Evolutionary conservation across 371 early-diverging fungal species (phyloP).

Genomic region (Haplosporangium sp.): DNA sequence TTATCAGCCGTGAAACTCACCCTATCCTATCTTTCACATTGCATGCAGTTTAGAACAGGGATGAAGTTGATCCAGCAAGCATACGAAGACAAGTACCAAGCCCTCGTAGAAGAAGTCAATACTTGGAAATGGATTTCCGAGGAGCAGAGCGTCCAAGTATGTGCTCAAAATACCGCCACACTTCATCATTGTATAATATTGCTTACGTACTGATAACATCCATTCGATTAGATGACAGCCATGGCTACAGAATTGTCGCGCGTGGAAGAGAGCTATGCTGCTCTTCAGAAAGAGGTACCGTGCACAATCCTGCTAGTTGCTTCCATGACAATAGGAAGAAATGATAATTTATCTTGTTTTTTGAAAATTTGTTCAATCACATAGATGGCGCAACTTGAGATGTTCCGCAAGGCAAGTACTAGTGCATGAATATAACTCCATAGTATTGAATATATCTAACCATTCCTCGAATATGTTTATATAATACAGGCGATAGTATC

Average conservation of each 20-base stretch:
- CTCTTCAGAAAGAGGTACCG: conserved; percentile 49
- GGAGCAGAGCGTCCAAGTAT: conserved; percentile 47
- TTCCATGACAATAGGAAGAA: background rate
- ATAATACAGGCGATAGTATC: conserved; percentile 45
- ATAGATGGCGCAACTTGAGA: conserved; percentile 53
- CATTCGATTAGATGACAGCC: conserved; percentile 26
- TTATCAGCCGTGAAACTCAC: conserved; percentile 4
- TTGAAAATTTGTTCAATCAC: too few species aligned
- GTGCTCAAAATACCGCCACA: background rate
- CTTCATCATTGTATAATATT: background rate
- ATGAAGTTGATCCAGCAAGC: conserved; percentile 51
- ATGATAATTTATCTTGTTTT: background rate
- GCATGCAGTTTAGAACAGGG: conserved; percentile 42
- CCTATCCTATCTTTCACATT: background rate
- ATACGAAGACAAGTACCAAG: conserved; percentile 45
- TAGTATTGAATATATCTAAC: background rate
- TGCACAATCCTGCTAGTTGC: background rate
- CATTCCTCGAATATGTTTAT: background rate
- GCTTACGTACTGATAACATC: background rate
- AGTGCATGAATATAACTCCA: background rate
- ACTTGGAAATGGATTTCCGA: conserved; percentile 53
- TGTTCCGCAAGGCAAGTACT: conserved; percentile 38
- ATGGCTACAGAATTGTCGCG: conserved; percentile 41
- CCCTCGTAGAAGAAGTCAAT: conserved; percentile 44
- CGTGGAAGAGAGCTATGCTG: conserved; percentile 34